phyloP scores from a whole-genome alignment of 352 stramenopile species.

The Phytophthora ohioensis region DNA sequence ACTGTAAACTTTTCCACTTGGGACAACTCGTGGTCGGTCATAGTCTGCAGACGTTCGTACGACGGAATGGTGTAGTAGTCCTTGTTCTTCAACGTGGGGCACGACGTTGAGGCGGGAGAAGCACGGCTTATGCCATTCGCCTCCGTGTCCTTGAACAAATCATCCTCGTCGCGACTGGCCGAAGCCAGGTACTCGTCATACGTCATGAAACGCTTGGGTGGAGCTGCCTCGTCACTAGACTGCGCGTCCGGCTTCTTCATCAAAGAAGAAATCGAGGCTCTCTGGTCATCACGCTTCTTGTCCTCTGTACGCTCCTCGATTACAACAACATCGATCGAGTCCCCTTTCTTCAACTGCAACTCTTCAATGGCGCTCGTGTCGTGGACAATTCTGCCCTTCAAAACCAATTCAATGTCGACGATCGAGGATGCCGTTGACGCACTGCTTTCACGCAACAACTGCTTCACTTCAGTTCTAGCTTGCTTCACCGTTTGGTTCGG shows the following conservation, averaged over 20 bases:
- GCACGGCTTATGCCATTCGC: background rate
- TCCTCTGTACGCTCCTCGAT: constrained; percentile 58
- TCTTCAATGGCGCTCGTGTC: constrained; percentile 55
- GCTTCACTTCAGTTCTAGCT: constrained; percentile 65
- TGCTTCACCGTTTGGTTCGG: constrained; percentile 64
- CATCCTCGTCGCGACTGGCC: constrained; percentile 63
- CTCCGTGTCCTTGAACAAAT: constrained; percentile 45
- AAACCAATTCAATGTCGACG: constrained; percentile 67
- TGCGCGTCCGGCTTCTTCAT: constrained; percentile 45
- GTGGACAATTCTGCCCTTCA: constrained; percentile 67
- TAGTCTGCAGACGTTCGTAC: constrained; percentile 72
- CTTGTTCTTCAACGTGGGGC: constrained; percentile 74
- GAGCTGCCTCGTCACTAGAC: constrained; percentile 30
- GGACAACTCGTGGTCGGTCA: constrained; percentile 74
- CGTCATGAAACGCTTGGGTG: constrained; percentile 76
- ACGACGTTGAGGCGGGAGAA: constrained; percentile 46
- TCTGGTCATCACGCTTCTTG: constrained; percentile 38
- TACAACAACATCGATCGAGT: constrained; percentile 75
- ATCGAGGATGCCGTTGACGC: constrained; percentile 41
- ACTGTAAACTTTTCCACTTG: constrained; percentile 83
- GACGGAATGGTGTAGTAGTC: constrained; percentile 85
- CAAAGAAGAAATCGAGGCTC: constrained; percentile 32
- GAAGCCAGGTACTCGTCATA: constrained; percentile 85
- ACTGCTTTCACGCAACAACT: constrained; percentile 60
- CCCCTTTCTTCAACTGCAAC: constrained; percentile 67